Evolutionary conservation across 1,139 yeast genomes (phyloP).

Genomic region (Kazachstania sp.): DNA sequence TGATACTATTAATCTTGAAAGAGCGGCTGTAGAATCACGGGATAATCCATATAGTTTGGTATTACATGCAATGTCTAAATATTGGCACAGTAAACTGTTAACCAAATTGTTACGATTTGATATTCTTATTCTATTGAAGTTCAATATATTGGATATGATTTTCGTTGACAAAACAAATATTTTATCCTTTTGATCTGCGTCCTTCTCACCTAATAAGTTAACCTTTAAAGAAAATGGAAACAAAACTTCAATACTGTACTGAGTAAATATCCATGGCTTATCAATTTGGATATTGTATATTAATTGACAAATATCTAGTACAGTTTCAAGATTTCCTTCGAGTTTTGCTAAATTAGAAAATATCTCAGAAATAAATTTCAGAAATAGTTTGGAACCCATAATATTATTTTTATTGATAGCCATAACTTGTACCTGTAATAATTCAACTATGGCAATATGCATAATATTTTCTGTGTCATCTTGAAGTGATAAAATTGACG

Average conservation of each 20-base stretch:
- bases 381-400: slow-evolving; percentile 19
- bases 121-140: slow-evolving; percentile 63
- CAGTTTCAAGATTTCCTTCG: background rate
- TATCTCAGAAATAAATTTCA: slow-evolving; percentile 24
- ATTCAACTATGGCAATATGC: slow-evolving; percentile 16
- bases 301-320: slow-evolving; percentile 17
- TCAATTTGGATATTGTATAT: slow-evolving; percentile 40
- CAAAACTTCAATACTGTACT: slow-evolving; percentile 53
- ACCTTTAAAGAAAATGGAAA: slow-evolving; percentile 33
- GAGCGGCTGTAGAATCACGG: slow-evolving; percentile 36
- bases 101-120: slow-evolving; percentile 67
- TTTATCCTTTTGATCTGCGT: slow-evolving; percentile 13
- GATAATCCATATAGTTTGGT: slow-evolving; percentile 15
- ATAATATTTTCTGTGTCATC: slow-evolving; percentile 4
- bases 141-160: slow-evolving; percentile 45
- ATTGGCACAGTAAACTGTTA: slow-evolving; percentile 39
- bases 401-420: slow-evolving; percentile 19
- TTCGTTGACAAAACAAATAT: slow-evolving; percentile 37
- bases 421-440: slow-evolving; percentile 16
- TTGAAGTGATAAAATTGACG: slow-evolving; percentile 17
- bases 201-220: slow-evolving; percentile 5
- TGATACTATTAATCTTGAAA: slow-evolving; percentile 53
- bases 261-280: slow-evolving; percentile 55
- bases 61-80: slow-evolving; percentile 41
- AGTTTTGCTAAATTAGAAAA: slow-evolving; percentile 14